A percentile compares a stretch with the other conserved stretches of the same genome.
Evolutionary conservation across 2,329 filamentous ascomycete genomes (phyloP).

Genomic region (Cordyceps cicadae): DNA sequence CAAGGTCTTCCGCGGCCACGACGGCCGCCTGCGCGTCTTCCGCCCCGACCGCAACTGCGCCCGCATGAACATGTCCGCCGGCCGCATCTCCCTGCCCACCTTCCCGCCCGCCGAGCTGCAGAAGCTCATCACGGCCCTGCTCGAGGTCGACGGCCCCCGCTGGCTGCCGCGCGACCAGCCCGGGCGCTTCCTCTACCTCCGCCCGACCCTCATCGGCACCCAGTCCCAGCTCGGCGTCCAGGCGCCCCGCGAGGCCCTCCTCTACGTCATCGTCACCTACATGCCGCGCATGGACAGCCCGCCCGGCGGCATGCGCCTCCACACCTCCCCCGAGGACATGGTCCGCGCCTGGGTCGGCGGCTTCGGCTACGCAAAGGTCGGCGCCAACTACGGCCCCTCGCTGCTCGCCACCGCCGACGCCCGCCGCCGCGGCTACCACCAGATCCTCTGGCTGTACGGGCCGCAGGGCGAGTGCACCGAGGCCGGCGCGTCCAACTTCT

Average conservation of each 20-base stretch:
- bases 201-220: slow-evolving; percentile 79
- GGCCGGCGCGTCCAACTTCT: slow-evolving; percentile 88
- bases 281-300: slow-evolving; percentile 50
- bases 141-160: slow-evolving; percentile 63
- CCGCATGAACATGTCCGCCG: slow-evolving; percentile 52
- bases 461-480: slow-evolving; percentile 72
- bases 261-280: slow-evolving; percentile 70
- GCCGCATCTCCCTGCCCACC: slow-evolving; percentile 63
- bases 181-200: slow-evolving; percentile 72
- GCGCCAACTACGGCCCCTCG: slow-evolving; percentile 85
- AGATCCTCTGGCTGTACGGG: slow-evolving; percentile 92
- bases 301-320: slow-evolving; percentile 57
- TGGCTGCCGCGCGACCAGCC: slow-evolving; percentile 67
- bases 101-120: slow-evolving; percentile 66
- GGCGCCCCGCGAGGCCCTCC: slow-evolving; percentile 69
- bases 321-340: slow-evolving; percentile 73
- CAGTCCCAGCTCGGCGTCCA: slow-evolving; percentile 74
- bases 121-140: slow-evolving; percentile 63
- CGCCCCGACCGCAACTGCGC: slow-evolving; percentile 64
- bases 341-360: slow-evolving; percentile 89
- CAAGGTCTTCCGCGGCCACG: slow-evolving; percentile 73
- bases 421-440: slow-evolving; percentile 64
- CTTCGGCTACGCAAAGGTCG: slow-evolving; percentile 86
- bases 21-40: slow-evolving; percentile 68
- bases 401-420: slow-evolving; percentile 73